Conservation (phyloP, 805 yeast genomes). For the Suhomyces sp. region DNA sequence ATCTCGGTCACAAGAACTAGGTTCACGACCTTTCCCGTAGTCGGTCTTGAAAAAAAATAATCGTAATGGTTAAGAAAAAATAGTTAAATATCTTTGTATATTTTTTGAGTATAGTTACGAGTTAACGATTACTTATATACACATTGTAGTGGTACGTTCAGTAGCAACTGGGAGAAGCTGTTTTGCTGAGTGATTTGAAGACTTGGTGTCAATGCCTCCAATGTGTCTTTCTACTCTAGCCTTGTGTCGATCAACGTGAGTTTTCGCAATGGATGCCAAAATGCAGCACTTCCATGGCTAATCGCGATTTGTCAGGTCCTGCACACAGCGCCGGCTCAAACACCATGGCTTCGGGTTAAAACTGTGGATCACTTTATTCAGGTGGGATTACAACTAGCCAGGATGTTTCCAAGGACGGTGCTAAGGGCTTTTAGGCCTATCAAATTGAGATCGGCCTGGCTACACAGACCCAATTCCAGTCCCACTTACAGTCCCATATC, state of each 20-base stretch:
- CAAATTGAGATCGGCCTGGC: not conserved
- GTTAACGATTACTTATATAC: not conserved
- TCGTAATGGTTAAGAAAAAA: not conserved
- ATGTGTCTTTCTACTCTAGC: not conserved
- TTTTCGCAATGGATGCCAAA: not conserved
- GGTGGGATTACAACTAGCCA: not conserved
- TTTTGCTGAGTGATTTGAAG: too few relatives aligned
- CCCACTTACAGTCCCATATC: not conserved
- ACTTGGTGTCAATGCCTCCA: too few relatives aligned
- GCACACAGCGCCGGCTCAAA: not conserved
- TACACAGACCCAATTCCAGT: not conserved
- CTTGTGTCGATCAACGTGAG: not conserved
- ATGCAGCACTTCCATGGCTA: not conserved
- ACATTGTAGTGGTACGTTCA: not conserved
- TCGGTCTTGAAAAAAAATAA: not conserved
- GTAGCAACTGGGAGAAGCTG: too few relatives aligned
- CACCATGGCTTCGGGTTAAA: not conserved
- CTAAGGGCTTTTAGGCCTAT: not conserved
- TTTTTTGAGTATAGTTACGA: not conserved
- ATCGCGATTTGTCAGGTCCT: not conserved
- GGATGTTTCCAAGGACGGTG: not conserved
- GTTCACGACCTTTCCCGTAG: not conserved
- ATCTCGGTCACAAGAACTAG: slow-evolving; percentile 29
- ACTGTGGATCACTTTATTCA: not conserved
- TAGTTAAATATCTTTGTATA: not conserved